Evolutionary conservation across 345 rosid species (phyloP).

Genomic region (Eucalyptus dawsonii): DNA sequence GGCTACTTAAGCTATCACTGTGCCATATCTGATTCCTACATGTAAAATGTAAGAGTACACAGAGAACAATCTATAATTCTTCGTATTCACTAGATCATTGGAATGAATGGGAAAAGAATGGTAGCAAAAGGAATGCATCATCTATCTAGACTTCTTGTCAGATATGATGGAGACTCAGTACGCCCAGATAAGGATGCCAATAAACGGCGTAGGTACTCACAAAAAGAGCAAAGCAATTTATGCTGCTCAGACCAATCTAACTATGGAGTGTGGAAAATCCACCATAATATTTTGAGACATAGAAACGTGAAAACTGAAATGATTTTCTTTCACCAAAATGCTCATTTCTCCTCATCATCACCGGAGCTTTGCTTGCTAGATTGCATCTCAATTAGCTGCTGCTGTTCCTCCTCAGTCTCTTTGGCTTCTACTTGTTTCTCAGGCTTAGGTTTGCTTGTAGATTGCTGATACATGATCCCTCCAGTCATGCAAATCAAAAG

Average conservation of each 20-base stretch:
- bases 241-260: not conserved
- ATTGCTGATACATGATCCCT: slow-evolving; percentile 88
- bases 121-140: not conserved
- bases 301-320: not conserved
- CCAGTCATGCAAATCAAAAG: slow-evolving; percentile 87
- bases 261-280: not conserved
- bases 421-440: slow-evolving; percentile 18
- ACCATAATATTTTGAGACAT: not conserved
- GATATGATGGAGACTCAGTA: not conserved
- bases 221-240: not conserved
- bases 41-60: not conserved
- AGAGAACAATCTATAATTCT: not conserved
- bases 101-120: not conserved
- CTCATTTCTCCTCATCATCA: slow-evolving; percentile 4
- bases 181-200: not conserved
- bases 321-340: not conserved
- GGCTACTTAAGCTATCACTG: not conserved
- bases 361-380: slow-evolving; percentile 12
- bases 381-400: slow-evolving; percentile 67
- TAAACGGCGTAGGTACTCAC: not conserved
- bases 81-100: not conserved
- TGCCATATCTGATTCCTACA: not conserved
- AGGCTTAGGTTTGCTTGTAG: slow-evolving; percentile 58
- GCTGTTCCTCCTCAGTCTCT: slow-evolving; percentile 55
- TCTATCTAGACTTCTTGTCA: not conserved